Evolutionary conservation across 164 flowering plant genomes (phyloP).

Genomic region (Berberis thunbergii): DNA sequence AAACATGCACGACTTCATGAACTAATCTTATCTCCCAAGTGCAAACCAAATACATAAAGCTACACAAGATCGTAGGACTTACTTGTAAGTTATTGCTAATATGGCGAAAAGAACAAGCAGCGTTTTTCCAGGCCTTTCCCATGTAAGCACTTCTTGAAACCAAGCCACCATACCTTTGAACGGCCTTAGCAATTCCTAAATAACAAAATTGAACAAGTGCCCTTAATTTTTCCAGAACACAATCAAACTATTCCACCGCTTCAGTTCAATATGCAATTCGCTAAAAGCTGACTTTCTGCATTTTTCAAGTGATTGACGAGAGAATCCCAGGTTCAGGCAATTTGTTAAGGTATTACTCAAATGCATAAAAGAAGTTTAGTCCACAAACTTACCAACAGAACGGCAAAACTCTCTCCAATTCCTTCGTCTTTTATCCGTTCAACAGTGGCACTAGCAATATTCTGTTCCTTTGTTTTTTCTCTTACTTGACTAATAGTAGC

Average conservation of each 20-base stretch:
- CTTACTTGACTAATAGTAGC: conserved; percentile 47
- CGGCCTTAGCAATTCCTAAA: conserved; percentile 70
- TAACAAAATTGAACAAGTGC: conserved; percentile 5
- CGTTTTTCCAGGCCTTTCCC: conserved; percentile 62
- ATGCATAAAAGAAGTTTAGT: background rate
- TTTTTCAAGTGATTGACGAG: too few relatives aligned
- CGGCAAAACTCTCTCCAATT: conserved; percentile 38
- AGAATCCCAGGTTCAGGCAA: too few relatives aligned
- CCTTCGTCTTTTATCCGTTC: conserved; percentile 75
- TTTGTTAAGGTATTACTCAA: too few relatives aligned
- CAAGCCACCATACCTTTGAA: conserved; percentile 24
- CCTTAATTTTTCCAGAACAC: background rate
- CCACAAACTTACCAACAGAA: conserved; percentile 48
- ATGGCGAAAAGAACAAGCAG: conserved; percentile 20
- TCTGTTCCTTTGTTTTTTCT: conserved; percentile 57
- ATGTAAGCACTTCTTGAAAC: conserved; percentile 34
- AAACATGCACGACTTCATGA: background rate
- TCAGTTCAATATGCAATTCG: too few relatives aligned
- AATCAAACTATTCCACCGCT: too few relatives aligned
- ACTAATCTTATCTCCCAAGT: background rate
- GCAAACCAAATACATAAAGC: background rate
- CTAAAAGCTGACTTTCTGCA: too few relatives aligned
- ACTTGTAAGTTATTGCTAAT: conserved; percentile 54
- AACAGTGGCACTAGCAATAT: conserved; percentile 55
- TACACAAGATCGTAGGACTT: conserved; percentile 15